Evolutionary conservation across 352 stramenopile genomes (phyloP).

Genomic region (Pilasporangium apinafurcum): DNA sequence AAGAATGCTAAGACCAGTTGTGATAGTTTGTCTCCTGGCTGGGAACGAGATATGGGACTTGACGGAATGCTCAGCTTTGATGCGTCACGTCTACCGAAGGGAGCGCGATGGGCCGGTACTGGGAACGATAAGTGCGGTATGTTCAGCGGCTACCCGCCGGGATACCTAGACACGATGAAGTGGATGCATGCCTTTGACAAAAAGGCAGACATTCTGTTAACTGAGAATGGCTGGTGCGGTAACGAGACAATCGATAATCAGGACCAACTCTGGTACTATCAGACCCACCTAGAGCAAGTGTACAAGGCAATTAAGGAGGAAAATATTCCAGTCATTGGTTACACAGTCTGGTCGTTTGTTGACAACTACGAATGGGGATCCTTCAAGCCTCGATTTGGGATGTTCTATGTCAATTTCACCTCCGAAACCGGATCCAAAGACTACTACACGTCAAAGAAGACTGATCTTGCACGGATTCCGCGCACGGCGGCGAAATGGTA

Average conservation of each 20-base stretch:
- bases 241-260: conserved; percentile 48
- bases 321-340: conserved; percentile 75
- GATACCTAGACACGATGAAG: conserved; percentile 52
- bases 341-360: conserved; percentile 91
- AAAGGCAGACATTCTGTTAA: conserved; percentile 39
- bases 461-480: conserved; percentile 32
- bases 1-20: conserved; percentile 25
- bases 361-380: conserved; percentile 91
- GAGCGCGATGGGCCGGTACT: conserved; percentile 46
- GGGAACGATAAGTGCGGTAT: conserved; percentile 31
- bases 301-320: conserved; percentile 35
- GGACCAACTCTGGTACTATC: conserved; percentile 63
- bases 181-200: conserved; percentile 43
- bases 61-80: no score
- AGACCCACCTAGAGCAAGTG: conserved; percentile 46
- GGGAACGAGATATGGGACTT: conserved; percentile 38
- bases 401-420: conserved; percentile 64
- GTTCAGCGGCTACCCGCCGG: conserved; percentile 44
- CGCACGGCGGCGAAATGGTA: conserved; percentile 46
- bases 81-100: conserved; percentile 51
- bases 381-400: conserved; percentile 45
- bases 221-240: conserved; percentile 66
- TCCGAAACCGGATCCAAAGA: conserved; percentile 28
- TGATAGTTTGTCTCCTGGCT: conserved; percentile 28
- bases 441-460: conserved; percentile 36